These are phyloP conservation scores for Escallonia herrerae DNA, from an alignment of 129 eudicot genomes.

Conservation along the genomic window DNA sequence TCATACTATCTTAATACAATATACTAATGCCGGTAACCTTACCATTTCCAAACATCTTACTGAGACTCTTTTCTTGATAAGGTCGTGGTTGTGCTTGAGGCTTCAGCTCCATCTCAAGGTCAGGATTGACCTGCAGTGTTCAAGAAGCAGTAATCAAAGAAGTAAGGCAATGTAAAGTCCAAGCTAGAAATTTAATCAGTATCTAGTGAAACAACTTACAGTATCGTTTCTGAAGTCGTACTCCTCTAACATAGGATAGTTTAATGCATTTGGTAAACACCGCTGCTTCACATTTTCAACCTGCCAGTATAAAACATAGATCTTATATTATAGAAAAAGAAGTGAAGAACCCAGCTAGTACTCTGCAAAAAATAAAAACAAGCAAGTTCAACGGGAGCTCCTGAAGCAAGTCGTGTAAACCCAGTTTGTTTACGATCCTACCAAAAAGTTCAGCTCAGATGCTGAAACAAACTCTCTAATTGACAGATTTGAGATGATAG, in stretches of 20 bases:
- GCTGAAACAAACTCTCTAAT: too few species aligned
- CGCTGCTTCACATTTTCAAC: slow-evolving; percentile 98
- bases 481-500: too few species aligned
- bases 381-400: too few species aligned
- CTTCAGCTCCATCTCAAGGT: slow-evolving; percentile 93
- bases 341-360: too few species aligned
- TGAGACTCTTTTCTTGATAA: slow-evolving; percentile 96
- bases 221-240: slow-evolving; percentile 90
- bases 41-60: slow-evolving; percentile 99
- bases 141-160: not conserved
- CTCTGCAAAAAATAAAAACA: too few species aligned
- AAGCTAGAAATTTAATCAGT: not conserved
- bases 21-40: slow-evolving; percentile 3
- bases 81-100: slow-evolving; percentile 99
- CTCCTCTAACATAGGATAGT: slow-evolving; percentile 98
- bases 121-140: slow-evolving; percentile 79
- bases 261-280: slow-evolving; percentile 88
- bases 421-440: too few species aligned
- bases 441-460: too few species aligned
- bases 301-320: slow-evolving; percentile 21
- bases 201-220: slow-evolving; percentile 31
- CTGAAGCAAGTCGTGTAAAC: too few species aligned
- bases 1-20: too few species aligned
- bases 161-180: not conserved
- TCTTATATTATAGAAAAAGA: too few species aligned